Evolutionary conservation across 805 yeast genomes (phyloP).

Genomic region (Helenozyma rhizophorensis): DNA sequence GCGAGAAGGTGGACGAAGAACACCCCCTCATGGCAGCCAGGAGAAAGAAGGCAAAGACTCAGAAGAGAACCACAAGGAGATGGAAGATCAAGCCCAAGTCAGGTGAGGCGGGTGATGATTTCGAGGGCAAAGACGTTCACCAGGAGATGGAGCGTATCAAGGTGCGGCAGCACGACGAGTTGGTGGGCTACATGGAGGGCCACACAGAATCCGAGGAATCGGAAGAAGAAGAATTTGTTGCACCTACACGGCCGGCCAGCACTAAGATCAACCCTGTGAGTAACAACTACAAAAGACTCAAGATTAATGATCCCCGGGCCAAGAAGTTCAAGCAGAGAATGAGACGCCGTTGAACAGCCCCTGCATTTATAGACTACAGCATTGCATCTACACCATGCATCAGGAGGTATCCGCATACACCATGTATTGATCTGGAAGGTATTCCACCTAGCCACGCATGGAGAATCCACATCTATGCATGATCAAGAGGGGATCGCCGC

Average conservation of each 20-base stretch:
- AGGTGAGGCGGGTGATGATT: conserved; percentile 20
- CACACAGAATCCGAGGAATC: conserved; percentile 4
- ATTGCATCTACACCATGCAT: too few relatives aligned
- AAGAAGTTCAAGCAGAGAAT: conserved; percentile 39
- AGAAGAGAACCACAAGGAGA: conserved; percentile 49
- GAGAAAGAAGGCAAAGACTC: conserved; percentile 37
- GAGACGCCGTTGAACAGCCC: conserved; percentile 20
- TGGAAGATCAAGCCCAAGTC: conserved; percentile 43
- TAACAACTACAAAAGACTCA: conserved; percentile 49
- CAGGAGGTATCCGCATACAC: too few relatives aligned
- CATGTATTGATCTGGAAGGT: too few relatives aligned
- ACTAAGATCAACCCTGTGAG: conserved; percentile 31
- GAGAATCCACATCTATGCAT: not conserved
- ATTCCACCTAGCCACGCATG: too few relatives aligned
- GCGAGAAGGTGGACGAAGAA: not conserved
- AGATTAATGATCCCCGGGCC: conserved; percentile 45
- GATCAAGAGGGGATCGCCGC: conserved; percentile 11
- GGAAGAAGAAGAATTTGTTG: conserved; percentile 14
- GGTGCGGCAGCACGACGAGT: conserved; percentile 22
- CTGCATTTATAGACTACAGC: not conserved
- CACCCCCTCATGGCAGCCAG: conserved; percentile 3
- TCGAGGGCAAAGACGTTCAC: conserved; percentile 40
- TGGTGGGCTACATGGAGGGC: conserved; percentile 21
- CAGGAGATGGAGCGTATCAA: conserved; percentile 33
- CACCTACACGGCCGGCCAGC: conserved; percentile 12